Evolutionary conservation across 192 early-diverging fungal genomes (phyloP), one percentile per base, ranked within the genome.

Genomic region (Coemansia sp.): DNA sequence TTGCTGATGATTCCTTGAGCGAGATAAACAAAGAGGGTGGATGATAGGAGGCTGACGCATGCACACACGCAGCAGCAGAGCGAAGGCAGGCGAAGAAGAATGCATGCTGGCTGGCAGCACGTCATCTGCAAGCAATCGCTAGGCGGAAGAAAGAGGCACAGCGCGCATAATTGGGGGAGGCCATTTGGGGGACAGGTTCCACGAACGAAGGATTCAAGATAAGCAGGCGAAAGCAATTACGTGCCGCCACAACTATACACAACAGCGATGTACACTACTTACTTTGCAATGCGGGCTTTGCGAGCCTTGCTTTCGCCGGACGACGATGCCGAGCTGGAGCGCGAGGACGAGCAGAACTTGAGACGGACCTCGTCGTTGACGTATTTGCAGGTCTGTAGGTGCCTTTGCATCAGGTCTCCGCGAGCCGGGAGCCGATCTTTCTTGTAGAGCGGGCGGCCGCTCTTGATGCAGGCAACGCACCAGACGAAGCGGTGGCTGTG

Each of bases 391-490:
- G 65, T 63, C 57, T 69, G 69, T 30, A 81, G 56, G 43, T 81
- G 79, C 49, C 79, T 63, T 60, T 75, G 79, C 79, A 81, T 81
- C 62, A 81, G 67, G 60, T 81, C 79, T 42, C 79, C 79, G 34
- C 79, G 79, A 7, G 79, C 79, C 5, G 79, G 79, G 31, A 81
- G 70, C 10, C 79, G 65, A 53, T 81, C 79, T 29, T 67, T 68
- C 58, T 64, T 72, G 67, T 59, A 81, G 68, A 81, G 66, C 20
- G 63, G 63, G 10, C 79, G 64, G 25, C 67, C 70, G 67, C 79
- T 81, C 48, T 81, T 81, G 63, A 81, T 81, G 61, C 80, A 82
- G 29, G 66, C 80, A 25, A 77, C 77, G 42, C 80, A 82, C 75
- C 75, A 77, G 26, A 82, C 80, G 43, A 82, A 67, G 25, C 80